These are phyloP conservation scores for Globisporangium nunn DNA, from an alignment of 352 stramenopile species.

Conservation along the genomic window DNA sequence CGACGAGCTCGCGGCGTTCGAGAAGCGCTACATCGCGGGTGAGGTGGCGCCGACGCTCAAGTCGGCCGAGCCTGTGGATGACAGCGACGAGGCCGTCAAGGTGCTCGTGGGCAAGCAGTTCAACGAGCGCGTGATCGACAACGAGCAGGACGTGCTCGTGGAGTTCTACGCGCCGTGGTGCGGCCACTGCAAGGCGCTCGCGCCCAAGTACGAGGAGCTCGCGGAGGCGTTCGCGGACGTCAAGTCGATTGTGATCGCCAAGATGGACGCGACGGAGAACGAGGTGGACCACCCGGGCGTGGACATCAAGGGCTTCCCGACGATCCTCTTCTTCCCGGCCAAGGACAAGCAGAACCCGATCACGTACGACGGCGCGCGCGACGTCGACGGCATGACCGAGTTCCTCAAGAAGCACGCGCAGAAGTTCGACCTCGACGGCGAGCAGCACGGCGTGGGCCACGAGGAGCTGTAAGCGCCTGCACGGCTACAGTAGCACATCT, in stretches of 20 bases:
- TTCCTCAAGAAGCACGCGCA: constrained; percentile 88
- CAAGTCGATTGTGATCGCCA: constrained; percentile 90
- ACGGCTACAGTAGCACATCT: not conserved
- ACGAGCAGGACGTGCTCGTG: constrained; percentile 82
- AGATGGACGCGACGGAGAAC: constrained; percentile 95
- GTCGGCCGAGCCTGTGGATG: constrained; percentile 86
- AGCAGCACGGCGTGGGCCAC: constrained; percentile 51
- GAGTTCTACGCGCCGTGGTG: constrained; percentile 91
- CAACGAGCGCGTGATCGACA: constrained; percentile 82
- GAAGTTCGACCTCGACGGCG: constrained; percentile 70
- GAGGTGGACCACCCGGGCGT: constrained; percentile 90
- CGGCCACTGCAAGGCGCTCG: constrained; percentile 90
- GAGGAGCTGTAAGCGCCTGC: constrained; percentile 38
- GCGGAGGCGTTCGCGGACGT: constrained; percentile 85
- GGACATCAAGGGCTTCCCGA: constrained; percentile 92
- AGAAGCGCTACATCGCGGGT: constrained; percentile 78
- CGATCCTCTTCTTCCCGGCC: constrained; percentile 92
- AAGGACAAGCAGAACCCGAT: constrained; percentile 86
- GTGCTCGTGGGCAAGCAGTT: constrained; percentile 92
- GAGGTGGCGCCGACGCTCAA: constrained; percentile 89
- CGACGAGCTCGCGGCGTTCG: constrained; percentile 63
- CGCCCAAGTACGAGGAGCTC: constrained; percentile 88
- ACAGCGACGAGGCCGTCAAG: constrained; percentile 87
- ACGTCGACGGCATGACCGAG: constrained; percentile 76
- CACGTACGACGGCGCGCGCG: constrained; percentile 76